Percentiles rank a stretch among this genome's conserved stretches.
These are phyloP conservation scores for Digitaria exilis DNA, from an alignment of 202 grass and related monocot species.

Conservation along the genomic window DNA sequence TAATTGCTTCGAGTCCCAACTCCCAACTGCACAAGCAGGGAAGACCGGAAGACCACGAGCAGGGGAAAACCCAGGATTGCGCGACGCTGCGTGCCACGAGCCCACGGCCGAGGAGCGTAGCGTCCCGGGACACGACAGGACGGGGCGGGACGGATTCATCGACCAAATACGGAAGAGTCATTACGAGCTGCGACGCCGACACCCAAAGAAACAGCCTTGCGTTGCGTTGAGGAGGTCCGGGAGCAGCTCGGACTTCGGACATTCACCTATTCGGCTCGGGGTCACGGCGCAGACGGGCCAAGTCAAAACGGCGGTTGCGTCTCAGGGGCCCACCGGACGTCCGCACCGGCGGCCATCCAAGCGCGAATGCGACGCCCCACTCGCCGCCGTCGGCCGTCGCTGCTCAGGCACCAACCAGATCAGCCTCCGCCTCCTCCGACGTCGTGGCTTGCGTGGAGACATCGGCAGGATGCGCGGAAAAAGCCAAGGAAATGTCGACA, in stretches of 20 bases:
- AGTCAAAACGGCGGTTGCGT: not conserved
- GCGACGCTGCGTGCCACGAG: not conserved
- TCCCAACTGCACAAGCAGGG: not conserved
- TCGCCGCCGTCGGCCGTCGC: not conserved
- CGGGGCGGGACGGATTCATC: not conserved
- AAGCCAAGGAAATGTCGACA: too few relatives aligned
- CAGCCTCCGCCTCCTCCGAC: not conserved
- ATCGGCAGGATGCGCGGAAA: not conserved
- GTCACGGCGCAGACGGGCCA: not conserved
- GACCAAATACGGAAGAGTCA: not conserved
- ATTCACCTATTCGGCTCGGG: not conserved
- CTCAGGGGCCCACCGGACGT: not conserved
- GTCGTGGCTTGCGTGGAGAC: not conserved
- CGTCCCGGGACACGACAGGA: not conserved
- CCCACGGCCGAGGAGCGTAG: not conserved
- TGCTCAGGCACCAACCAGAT: not conserved
- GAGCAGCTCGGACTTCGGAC: not conserved
- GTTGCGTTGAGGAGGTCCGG: not conserved
- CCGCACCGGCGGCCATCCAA: not conserved
- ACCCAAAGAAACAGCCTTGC: not conserved
- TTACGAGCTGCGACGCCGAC: not conserved
- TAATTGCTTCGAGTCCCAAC: too few relatives aligned
- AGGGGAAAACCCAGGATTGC: not conserved
- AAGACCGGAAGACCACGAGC: too few relatives aligned
- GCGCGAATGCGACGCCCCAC: not conserved